These are phyloP conservation scores for Sordariomycetes sp. DNA, from an alignment of 2,329 filamentous ascomycete genomes.

Conservation along the genomic window DNA sequence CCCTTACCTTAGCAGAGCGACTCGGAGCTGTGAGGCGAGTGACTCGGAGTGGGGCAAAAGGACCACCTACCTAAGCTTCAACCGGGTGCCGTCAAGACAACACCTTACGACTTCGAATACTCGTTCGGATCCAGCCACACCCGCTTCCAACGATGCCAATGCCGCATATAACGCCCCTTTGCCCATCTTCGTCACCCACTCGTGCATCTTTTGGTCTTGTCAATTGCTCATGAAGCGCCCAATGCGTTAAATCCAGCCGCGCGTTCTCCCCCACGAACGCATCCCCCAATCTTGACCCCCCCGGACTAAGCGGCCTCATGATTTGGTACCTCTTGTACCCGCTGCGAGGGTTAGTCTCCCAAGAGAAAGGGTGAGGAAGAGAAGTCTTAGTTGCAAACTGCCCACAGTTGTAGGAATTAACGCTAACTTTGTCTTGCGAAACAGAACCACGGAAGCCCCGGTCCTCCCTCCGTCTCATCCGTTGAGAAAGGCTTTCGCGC, in stretches of 20 bases:
- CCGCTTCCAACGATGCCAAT: too few relatives aligned
- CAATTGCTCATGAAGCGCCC: neutral
- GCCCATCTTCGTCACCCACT: too few relatives aligned
- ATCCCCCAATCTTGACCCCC: too few relatives aligned
- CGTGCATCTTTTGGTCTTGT: too few relatives aligned
- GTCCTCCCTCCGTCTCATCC: slow-evolving; percentile 55
- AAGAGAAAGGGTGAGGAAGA: neutral
- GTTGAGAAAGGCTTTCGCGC: slow-evolving; percentile 53
- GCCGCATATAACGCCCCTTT: too few relatives aligned
- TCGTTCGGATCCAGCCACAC: too few relatives aligned
- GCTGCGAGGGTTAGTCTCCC: slow-evolving; percentile 57
- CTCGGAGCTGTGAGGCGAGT: too few relatives aligned
- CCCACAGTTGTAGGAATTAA: neutral
- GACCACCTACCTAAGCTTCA: too few relatives aligned
- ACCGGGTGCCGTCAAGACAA: too few relatives aligned
- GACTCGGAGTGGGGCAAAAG: too few relatives aligned
- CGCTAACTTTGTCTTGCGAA: neutral
- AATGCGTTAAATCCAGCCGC: neutral
- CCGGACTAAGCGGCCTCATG: slow-evolving; percentile 31
- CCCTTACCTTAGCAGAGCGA: too few relatives aligned
- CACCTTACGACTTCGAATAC: too few relatives aligned
- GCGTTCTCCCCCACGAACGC: neutral
- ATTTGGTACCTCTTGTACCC: slow-evolving; percentile 74
- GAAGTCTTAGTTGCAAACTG: neutral
- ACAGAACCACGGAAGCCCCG: slow-evolving; percentile 66